Evolutionary conservation across 2,329 filamentous ascomycete species (phyloP), one percentile per base, ranked within the genome.

Genomic region (Aspergillus amoenus): DNA sequence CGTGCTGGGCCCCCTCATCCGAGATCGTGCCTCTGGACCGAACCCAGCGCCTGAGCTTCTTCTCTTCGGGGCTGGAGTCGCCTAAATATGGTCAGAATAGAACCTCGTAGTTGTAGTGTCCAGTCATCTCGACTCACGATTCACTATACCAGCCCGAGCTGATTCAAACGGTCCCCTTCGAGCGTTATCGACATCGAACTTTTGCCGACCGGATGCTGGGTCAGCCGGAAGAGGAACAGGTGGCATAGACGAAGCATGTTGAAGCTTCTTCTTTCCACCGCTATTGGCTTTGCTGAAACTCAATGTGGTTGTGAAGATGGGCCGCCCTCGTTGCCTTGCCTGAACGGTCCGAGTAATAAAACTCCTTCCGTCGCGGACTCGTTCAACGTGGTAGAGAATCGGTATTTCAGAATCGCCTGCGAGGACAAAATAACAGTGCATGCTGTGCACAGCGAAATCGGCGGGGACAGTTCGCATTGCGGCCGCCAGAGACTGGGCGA

Each of bases 401-500:
- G 94, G 93, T 17, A 94, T 88, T 59, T 89, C 85, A 12, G 86
- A 82, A 69, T 93, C 90, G 27, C 94, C 94, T 4, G 93, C 93
- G 2, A 97, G 86, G 34, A 99, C 87, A 75, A 99, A 99, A 80
- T 97, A 99, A 84, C 94, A 97, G 82, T 99, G 94, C 89, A 96
- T 97, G 70, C 89, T 93, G 80, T 99, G 94, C 49, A 94, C 86
- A 58, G 87, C 84, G 76, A 96, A 97, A 71, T 90, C 82, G 37
- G 73, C 63, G 0, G 89, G 88, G 2, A 99, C 90, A 8, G 94
- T 99, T 70, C 87, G 85, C 74, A 96, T 92, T 22, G 91, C 94
- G 2, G 94, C 91, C 45, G 89, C 84, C 24, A 97, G 87, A 68
- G 85, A 93, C 81, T 97, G 93, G 47, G 93, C 93, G 66, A 99